These are phyloP conservation scores for Penicillium oxalicum DNA, from an alignment of 2,329 filamentous ascomycete genomes.

Conservation along the genomic window DNA sequence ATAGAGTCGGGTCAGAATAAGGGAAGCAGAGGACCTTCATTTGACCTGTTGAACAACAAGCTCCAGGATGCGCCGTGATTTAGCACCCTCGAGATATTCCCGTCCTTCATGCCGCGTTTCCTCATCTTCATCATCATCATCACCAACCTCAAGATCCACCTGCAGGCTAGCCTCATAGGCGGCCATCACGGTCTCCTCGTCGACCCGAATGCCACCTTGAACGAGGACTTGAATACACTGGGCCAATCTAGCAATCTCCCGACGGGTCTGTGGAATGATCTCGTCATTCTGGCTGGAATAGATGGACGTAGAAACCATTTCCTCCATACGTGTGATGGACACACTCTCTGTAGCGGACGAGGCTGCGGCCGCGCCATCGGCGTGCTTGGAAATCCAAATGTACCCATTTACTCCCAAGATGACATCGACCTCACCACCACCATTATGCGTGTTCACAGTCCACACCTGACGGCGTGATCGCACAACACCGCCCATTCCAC, in stretches of 20 bases:
- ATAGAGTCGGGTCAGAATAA: background rate
- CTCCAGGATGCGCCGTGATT: slow-evolving; percentile 35
- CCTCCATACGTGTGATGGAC: slow-evolving; percentile 78
- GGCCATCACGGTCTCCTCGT: slow-evolving; percentile 78
- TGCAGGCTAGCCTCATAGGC: slow-evolving; percentile 80
- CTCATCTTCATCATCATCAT: slow-evolving; percentile 34
- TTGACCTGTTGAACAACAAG: slow-evolving; percentile 20
- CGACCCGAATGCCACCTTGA: slow-evolving; percentile 74
- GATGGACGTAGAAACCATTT: slow-evolving; percentile 74
- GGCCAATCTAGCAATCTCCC: slow-evolving; percentile 78
- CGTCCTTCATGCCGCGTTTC: slow-evolving; percentile 30
- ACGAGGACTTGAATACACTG: slow-evolving; percentile 78
- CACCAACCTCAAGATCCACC: slow-evolving; percentile 45
- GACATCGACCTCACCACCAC: slow-evolving; percentile 64
- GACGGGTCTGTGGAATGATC: slow-evolving; percentile 68
- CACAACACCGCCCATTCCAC: slow-evolving; percentile 70
- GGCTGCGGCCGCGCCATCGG: slow-evolving; percentile 47
- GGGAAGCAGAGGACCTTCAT: background rate
- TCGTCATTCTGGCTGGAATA: slow-evolving; percentile 94
- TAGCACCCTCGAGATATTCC: slow-evolving; percentile 40
- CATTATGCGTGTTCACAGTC: slow-evolving; percentile 54
- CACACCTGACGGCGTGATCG: slow-evolving; percentile 80
- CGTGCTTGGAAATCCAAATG: slow-evolving; percentile 87
- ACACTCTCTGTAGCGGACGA: slow-evolving; percentile 47
- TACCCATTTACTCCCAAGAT: slow-evolving; percentile 94